Evolutionary conservation across 2,329 filamentous ascomycete genomes (phyloP), one percentile per base, ranked within the genome.

Genomic region (Fusarium sp.): DNA sequence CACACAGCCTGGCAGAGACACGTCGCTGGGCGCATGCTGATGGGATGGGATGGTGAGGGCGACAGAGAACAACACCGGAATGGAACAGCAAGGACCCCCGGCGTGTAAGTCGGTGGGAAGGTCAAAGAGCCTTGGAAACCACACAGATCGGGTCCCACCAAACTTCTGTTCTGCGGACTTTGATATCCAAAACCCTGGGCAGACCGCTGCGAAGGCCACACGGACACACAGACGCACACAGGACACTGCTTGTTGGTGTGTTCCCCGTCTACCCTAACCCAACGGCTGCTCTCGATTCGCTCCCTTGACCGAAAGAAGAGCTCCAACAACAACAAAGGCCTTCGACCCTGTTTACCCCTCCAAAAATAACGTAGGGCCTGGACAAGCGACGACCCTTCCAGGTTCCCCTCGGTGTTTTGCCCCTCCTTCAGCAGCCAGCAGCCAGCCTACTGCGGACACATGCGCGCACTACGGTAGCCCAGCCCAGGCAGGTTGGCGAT

Each of bases 301-400:
- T 73, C 20, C 63, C 22, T 52, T 70, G 69, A 74, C 71, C 74
- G 72, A 78, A 65, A 35, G 20, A 67, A 27, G 4, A n/a, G 24
- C 39, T 22, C 65, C 64, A 52, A 67, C 29, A 72, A 73, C 60
- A 67, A 70, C 68, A 72, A 66, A 59, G 56, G 24, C 41, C 68
- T 33, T 35, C 69, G 59, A 60, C 69, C 72, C 65, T 65, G 58
- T 77, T 63, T 76, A 74, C 72, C 75, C 65, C 69, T 72, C 73
- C 71, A 72, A 79, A 74, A 78, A 73, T 69, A 78, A 68, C 29
- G 29, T 31, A 31, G 74, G 73, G 64, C 69, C 62, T 71, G 57
- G 72, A 58, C 67, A 64, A 52, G 24, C 48, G 48, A 71, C 67
- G 67, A 66, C 57, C 64, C 61, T 69, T 73, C 66, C 65, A 69